phyloP scores from a whole-genome alignment of 306 rosid species.

The Prinsepia uniflora region DNA sequence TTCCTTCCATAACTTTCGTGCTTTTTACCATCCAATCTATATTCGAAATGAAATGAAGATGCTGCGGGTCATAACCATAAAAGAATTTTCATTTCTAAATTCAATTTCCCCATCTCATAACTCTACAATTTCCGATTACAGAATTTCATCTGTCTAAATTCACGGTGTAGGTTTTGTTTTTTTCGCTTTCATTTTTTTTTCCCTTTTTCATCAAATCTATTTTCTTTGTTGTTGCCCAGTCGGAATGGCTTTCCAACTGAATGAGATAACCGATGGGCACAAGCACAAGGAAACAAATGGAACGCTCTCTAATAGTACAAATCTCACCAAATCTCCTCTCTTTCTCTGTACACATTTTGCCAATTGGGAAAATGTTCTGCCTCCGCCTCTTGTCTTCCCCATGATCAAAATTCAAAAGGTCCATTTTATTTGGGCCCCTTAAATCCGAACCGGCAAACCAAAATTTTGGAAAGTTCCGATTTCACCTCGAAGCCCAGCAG shows the following conservation, averaged over 20 bases:
- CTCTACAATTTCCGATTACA: slow-evolving; percentile 86
- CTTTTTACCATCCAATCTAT: too few species aligned
- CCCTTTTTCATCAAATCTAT: slow-evolving; percentile 35
- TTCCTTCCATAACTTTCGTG: not conserved
- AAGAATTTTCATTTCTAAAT: slow-evolving; percentile 62
- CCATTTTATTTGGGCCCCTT: slow-evolving; percentile 26
- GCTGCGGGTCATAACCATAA: slow-evolving; percentile 24
- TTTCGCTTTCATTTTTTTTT: not conserved
- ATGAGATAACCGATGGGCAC: slow-evolving; percentile 46
- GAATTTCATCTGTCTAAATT: slow-evolving; percentile 53
- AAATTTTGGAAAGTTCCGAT: slow-evolving; percentile 92
- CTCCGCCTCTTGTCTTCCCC: slow-evolving; percentile 38
- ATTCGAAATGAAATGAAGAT: not conserved
- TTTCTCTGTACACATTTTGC: slow-evolving; percentile 78
- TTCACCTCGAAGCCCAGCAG: slow-evolving; percentile 91
- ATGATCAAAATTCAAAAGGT: slow-evolving; percentile 12
- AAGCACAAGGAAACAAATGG: slow-evolving; percentile 54
- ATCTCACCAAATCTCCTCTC: slow-evolving; percentile 52
- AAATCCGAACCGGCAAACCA: slow-evolving; percentile 81
- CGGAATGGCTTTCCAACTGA: slow-evolving; percentile 40
- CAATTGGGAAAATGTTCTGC: slow-evolving; percentile 41
- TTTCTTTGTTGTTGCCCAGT: slow-evolving; percentile 39
- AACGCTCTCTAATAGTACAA: slow-evolving; percentile 78
- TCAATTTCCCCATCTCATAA: slow-evolving; percentile 51
- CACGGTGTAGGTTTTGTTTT: slow-evolving; percentile 43